Base-by-base conservation (phyloP, 371 early-diverging fungal genomes). In the Thermomucor indicae-seudaticae region DNA sequence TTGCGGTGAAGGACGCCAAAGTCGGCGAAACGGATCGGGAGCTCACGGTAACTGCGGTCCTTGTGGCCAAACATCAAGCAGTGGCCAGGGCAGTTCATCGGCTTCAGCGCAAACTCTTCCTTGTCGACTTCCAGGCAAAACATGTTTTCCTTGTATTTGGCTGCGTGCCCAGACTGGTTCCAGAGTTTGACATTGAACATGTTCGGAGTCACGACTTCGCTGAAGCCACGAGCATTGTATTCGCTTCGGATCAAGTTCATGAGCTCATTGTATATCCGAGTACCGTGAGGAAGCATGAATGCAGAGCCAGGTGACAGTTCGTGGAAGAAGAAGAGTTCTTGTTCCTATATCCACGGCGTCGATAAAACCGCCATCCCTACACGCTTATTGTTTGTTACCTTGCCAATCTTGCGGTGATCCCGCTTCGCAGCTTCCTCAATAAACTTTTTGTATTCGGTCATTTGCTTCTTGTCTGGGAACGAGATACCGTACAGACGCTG, bases 1-100 rank as follows among this genome's bases (percentile, higher is more conserved):
- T 99, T 99, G 58, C 99, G 85, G 70, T 99, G 99, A 45, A 99
- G 76, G 17, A 98, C 97, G 60, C 99, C 98, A 68, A 99, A 99
- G 75, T 99, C 99, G 14, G 99, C 99, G 49, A 92, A 79, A 31
- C 99, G 86, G n/a, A 99, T 58, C 23, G 99, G 99, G 43, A 99
- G 80, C 51, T 99, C 99, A 67, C 93, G 88, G 72, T 95, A 96
- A 37, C 95, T 93, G 44, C 95, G 88, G 53, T 96, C 95, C 47
- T 90, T 82, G 55, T 85, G 80, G 52, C 78, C 90, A 78, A 98
- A 99, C 86, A 99, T 93, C 59, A 99, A 71, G 79, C 99, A 99
- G 70, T 99, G 99, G 32, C 97, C 97, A 43, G 99, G 99, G 70
- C 99, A 99, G 84, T 99, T 99, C 99, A 99, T 99, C 11, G 99